phyloP scores from a whole-genome alignment of 1,284 basidiomycete species.

The Ganoderma leucocontextum region DNA sequence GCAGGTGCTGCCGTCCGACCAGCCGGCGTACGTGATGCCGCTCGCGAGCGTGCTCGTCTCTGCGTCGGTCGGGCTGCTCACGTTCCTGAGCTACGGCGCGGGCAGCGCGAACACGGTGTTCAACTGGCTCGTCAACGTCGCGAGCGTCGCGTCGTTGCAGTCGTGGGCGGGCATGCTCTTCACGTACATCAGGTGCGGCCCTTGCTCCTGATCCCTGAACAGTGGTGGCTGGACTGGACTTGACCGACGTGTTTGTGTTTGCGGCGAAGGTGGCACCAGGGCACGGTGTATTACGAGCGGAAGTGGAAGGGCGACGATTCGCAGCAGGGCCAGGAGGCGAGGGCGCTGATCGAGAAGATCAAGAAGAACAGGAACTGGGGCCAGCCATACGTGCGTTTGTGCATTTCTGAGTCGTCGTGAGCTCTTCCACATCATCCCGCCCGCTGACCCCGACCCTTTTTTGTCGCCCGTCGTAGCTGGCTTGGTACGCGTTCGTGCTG shows the following conservation, averaged over 20 bases:
- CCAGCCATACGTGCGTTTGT: conserved; percentile 38
- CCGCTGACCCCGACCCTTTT: background rate
- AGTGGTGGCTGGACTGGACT: too few species aligned
- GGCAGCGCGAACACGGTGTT: conserved; percentile 34
- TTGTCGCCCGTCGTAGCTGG: conserved; percentile 27
- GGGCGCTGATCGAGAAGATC: conserved; percentile 35
- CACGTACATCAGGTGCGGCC: conserved; percentile 41
- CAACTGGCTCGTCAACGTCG: conserved; percentile 37
- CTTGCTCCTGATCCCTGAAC: too few species aligned
- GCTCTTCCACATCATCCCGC: background rate
- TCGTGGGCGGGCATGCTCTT: conserved; percentile 43
- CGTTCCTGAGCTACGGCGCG: conserved; percentile 33
- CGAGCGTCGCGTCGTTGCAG: conserved; percentile 42
- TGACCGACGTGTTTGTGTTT: too few species aligned
- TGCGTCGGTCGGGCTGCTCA: conserved; percentile 37
- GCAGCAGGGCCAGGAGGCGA: conserved; percentile 21
- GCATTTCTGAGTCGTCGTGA: background rate
- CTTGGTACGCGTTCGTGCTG: conserved; percentile 39
- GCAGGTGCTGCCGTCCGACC: conserved; percentile 6
- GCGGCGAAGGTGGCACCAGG: conserved; percentile 38
- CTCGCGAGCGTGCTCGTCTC: conserved; percentile 38
- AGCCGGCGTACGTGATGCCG: conserved; percentile 35
- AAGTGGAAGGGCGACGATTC: conserved; percentile 23
- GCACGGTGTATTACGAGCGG: conserved; percentile 38
- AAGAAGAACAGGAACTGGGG: conserved; percentile 37